Conservation (phyloP, 2,329 filamentous ascomycete species). For the Fusarium circinatum region DNA sequence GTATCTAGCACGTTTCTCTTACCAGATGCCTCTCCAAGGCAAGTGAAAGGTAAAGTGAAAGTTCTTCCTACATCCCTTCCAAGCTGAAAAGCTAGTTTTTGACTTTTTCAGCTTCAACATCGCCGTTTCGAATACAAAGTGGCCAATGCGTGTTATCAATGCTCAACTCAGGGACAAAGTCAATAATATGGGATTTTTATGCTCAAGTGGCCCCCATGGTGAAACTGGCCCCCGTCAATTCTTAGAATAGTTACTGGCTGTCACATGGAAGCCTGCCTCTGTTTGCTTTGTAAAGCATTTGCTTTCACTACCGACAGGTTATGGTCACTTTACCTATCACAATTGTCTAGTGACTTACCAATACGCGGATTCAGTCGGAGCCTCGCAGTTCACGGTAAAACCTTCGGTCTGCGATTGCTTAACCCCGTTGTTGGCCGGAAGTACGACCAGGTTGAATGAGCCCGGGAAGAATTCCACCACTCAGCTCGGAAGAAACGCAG, state of each 20-base stretch:
- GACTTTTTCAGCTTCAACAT: background rate
- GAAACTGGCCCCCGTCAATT: constrained; percentile 18
- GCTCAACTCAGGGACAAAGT: background rate
- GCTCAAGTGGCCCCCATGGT: constrained; percentile 1
- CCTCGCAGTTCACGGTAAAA: background rate
- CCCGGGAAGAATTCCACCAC: constrained; percentile 27
- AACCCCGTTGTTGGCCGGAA: background rate
- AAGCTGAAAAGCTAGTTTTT: background rate
- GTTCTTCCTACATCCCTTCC: background rate
- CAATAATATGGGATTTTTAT: background rate
- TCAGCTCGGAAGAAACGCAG: constrained; percentile 10
- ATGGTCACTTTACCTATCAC: background rate
- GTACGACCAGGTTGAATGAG: background rate
- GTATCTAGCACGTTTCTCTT: background rate
- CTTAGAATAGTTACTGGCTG: background rate
- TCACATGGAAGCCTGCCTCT: background rate
- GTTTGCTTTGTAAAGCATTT: background rate
- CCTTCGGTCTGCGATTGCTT: background rate
- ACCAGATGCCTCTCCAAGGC: accelerated
- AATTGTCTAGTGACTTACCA: background rate
- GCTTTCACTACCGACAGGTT: background rate
- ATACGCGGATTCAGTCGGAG: background rate
- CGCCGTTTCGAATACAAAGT: background rate
- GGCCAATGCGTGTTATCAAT: background rate
- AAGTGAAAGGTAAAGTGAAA: background rate